A percentile compares a stretch with the other conserved stretches of the same genome.
phyloP scores from a whole-genome alignment of 495 filamentous ascomycete genomes.

The Letharia lupina region DNA sequence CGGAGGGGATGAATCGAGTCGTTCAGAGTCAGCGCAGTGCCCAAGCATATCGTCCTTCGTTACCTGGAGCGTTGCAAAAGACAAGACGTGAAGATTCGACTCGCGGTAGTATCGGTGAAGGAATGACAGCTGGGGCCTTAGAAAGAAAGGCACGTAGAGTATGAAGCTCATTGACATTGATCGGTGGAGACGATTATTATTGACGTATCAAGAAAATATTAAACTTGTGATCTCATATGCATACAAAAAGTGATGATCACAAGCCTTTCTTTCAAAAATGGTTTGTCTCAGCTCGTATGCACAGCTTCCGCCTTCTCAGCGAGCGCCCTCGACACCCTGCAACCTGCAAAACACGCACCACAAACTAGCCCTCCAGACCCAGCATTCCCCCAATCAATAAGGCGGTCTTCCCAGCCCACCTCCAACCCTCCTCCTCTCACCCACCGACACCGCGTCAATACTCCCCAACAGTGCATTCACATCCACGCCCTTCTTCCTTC shows the following conservation, averaged over 20 bases:
- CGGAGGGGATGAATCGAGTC: too few species aligned
- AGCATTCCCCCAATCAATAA: slow-evolving; percentile 12
- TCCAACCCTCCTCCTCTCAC: slow-evolving; percentile 12
- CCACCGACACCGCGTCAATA: slow-evolving; percentile 20
- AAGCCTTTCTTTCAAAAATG: neutral
- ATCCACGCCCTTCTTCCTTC: slow-evolving; percentile 21
- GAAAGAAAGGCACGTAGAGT: too few species aligned
- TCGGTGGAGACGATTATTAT: too few species aligned
- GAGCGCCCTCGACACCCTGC: neutral
- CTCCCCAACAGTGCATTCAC: slow-evolving; percentile 21
- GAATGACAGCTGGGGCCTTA: too few species aligned
- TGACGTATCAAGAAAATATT: neutral
- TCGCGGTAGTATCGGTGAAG: too few species aligned
- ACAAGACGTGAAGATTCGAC: too few species aligned
- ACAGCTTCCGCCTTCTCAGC: neutral
- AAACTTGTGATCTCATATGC: neutral
- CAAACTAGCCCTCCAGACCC: neutral
- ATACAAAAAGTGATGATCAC: neutral
- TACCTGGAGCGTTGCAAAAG: too few species aligned
- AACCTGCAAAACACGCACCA: neutral
- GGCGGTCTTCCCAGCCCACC: slow-evolving; percentile 18
- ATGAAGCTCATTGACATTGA: too few species aligned
- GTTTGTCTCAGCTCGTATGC: neutral
- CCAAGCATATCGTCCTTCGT: too few species aligned
- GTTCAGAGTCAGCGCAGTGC: too few species aligned